phyloP scores from a whole-genome alignment of 768 basidiomycete species.

The Phanerochaete sordida region DNA sequence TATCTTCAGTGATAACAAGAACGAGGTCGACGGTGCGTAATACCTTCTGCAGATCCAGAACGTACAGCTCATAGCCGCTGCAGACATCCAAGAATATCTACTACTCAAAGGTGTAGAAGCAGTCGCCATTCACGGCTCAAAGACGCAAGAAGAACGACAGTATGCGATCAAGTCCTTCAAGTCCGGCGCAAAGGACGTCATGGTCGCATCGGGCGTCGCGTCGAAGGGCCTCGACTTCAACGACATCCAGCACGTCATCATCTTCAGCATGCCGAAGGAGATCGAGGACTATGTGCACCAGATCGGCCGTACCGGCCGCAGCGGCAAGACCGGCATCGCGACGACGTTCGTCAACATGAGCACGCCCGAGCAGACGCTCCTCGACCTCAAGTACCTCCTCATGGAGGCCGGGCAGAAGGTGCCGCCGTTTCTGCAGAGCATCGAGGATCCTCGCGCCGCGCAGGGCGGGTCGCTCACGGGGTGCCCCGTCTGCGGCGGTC shows the following conservation, averaged over 20 bases:
- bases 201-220: conserved; percentile 98
- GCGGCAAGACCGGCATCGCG: conserved; percentile 97
- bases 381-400: conserved; percentile 95
- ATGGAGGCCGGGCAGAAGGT: conserved; percentile 98
- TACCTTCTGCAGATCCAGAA: no score
- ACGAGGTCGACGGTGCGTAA: conserved; percentile 92
- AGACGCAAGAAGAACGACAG: conserved; percentile 97
- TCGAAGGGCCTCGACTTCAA: conserved; percentile 99
- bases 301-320: conserved; percentile 96
- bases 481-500: conserved; percentile 94
- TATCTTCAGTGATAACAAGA: conserved; percentile 98
- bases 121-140: conserved; percentile 97
- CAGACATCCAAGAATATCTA: conserved; percentile 98
- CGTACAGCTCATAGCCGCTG: no score
- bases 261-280: conserved; percentile 99
- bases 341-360: conserved; percentile 99
- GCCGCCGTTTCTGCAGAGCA: conserved; percentile 84
- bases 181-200: conserved; percentile 95
- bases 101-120: conserved; percentile 97
- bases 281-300: conserved; percentile 99
- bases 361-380: conserved; percentile 90
- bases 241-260: conserved; percentile 98
- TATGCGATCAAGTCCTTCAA: conserved; percentile 99
- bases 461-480: conserved; percentile 79
- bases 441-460: conserved; percentile 86